phyloP scores from a whole-genome alignment of 2,329 filamentous ascomycete genomes.

The Botryotinia globosa region DNA sequence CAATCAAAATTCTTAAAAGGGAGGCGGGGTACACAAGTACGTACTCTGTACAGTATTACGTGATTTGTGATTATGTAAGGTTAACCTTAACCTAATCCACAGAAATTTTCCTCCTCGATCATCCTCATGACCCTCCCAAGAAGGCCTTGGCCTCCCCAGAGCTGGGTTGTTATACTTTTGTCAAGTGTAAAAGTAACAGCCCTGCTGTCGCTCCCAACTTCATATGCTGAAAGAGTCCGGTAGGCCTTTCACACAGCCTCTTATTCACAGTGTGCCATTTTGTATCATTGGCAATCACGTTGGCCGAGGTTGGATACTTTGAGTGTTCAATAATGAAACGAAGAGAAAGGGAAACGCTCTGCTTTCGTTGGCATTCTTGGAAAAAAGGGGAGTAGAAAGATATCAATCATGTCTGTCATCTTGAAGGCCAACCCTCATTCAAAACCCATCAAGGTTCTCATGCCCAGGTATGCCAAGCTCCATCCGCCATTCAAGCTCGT shows the following conservation, averaged over 20 bases:
- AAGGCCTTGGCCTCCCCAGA: background rate
- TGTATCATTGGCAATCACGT: background rate
- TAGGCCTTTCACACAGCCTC: background rate
- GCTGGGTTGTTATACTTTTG: background rate
- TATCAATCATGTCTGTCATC: background rate
- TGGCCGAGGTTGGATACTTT: background rate
- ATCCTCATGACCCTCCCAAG: background rate
- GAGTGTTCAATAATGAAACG: background rate
- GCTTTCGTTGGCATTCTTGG: background rate
- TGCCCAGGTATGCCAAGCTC: conserved; percentile 4
- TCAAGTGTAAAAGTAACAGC: background rate
- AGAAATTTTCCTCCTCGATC: background rate
- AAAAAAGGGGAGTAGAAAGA: background rate
- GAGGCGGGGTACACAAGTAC: background rate
- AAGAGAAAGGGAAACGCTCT: background rate
- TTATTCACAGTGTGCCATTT: background rate
- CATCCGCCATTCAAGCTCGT: background rate
- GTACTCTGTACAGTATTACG: too few species aligned
- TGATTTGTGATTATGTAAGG: conserved; percentile 4
- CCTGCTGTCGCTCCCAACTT: background rate
- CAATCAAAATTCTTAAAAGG: background rate
- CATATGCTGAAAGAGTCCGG: background rate
- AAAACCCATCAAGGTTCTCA: background rate
- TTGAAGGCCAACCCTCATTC: background rate
- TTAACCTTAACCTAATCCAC: too few species aligned